Percentiles rank a stretch among this genome's conserved stretches.
Evolutionary conservation across 176 grass and related monocot species (phyloP).

Genomic region (Eragrostis nindensis): DNA sequence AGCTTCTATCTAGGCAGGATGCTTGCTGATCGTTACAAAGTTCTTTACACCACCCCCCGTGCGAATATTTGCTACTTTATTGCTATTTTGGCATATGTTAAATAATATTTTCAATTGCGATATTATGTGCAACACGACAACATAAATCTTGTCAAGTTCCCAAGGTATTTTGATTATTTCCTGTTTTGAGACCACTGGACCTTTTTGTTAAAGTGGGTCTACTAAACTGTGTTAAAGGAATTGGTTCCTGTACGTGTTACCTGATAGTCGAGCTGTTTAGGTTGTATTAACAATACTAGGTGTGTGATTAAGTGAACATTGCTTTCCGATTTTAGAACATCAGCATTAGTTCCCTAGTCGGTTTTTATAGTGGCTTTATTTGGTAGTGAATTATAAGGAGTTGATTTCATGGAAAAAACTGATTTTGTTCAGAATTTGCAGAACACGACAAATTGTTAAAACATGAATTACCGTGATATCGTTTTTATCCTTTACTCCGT

Average conservation of each 20-base stretch:
- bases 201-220: neutral
- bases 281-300: neutral
- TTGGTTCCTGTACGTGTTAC: neutral
- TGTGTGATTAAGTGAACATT: neutral
- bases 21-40: neutral
- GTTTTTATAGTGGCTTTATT: neutral
- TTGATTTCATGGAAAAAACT: neutral
- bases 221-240: neutral
- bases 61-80: neutral
- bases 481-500: neutral
- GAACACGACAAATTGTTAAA: neutral
- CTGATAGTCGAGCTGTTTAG: neutral
- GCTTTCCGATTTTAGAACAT: neutral
- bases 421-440: neutral
- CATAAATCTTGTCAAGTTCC: neutral
- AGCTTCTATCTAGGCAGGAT: slow-evolving; percentile 6
- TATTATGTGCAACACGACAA: slow-evolving; percentile 17
- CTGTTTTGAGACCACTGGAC: neutral
- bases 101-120: slow-evolving; percentile 9
- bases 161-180: too few species aligned
- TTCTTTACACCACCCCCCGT: too few species aligned
- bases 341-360: neutral
- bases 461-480: neutral
- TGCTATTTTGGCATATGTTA: slow-evolving; percentile 18
- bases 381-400: neutral